Conservation (phyloP, 495 filamentous ascomycete species). For the Penicillium tannophilum region DNA sequence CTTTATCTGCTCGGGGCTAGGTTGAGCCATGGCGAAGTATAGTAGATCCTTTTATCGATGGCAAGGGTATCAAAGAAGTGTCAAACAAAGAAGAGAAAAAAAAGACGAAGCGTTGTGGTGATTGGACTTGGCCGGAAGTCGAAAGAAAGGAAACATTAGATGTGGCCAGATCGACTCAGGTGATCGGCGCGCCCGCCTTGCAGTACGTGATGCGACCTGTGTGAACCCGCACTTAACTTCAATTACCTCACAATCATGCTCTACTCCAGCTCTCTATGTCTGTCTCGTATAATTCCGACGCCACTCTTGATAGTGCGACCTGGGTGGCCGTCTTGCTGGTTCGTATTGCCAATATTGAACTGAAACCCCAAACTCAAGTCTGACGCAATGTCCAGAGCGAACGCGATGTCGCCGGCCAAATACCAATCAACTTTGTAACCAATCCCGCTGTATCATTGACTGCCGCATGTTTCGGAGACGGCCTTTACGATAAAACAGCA, state of each 20-base stretch:
- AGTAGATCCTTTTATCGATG: neutral
- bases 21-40: constrained; percentile 50
- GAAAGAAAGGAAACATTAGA: constrained; percentile 21
- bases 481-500: constrained; percentile 47
- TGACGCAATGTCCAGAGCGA: constrained; percentile 48
- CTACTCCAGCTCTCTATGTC: constrained; percentile 31
- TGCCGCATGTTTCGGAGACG: constrained; percentile 59
- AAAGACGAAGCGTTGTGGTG: constrained; percentile 1
- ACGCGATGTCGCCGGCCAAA: constrained; percentile 58
- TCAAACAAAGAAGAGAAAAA: neutral
- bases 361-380: constrained; percentile 1
- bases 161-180: constrained; percentile 45
- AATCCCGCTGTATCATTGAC: constrained; percentile 55
- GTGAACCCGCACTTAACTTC: constrained; percentile 4
- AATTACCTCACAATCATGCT: constrained; percentile 10
- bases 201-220: constrained; percentile 8
- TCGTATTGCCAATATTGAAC: constrained; percentile 6
- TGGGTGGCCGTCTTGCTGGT: constrained; percentile 43
- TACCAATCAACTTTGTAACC: constrained; percentile 65
- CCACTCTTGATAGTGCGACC: constrained; percentile 35
- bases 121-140: constrained; percentile 7
- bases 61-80: constrained; percentile 6
- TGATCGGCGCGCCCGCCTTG: constrained; percentile 23
- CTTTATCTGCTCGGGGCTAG: constrained; percentile 78
- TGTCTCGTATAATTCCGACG: constrained; percentile 35